These are phyloP conservation scores for Curvularia spicifera DNA, from an alignment of 2,329 filamentous ascomycete species.

Conservation along the genomic window DNA sequence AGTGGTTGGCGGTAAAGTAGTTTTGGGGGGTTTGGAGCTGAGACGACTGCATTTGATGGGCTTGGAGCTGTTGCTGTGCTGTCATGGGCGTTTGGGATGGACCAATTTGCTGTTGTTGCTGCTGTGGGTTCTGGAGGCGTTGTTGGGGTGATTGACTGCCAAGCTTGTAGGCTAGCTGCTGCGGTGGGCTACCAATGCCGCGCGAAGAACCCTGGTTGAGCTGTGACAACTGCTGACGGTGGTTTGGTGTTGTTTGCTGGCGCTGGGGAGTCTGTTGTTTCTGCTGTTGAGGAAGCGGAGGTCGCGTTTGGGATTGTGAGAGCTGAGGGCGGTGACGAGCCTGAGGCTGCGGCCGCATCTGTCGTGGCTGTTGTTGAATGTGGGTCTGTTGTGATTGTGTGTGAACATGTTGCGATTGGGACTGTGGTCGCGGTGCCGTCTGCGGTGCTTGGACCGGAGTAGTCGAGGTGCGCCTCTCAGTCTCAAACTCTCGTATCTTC, in stretches of 20 bases:
- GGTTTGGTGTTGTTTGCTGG: conserved; percentile 20
- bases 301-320: conserved; percentile 19
- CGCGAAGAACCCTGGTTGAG: conserved; percentile 26
- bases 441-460: conserved; percentile 38
- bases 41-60: conserved; percentile 28
- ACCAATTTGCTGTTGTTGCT: conserved; percentile 26
- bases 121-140: conserved; percentile 17
- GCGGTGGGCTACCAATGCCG: conserved; percentile 26
- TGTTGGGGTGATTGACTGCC: conserved; percentile 31
- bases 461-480: conserved; percentile 38
- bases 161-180: conserved; percentile 28
- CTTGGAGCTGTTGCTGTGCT: conserved; percentile 15
- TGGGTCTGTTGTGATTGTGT: conserved; percentile 23
- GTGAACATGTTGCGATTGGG: conserved; percentile 14
- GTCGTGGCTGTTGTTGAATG: conserved; percentile 23
- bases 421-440: conserved; percentile 21
- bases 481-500: conserved; percentile 43
- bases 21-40: conserved; percentile 31
- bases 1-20: conserved; percentile 30
- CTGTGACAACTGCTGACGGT: conserved; percentile 34
- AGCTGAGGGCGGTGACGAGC: conserved; percentile 19
- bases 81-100: conserved; percentile 23
- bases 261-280: conserved; percentile 20
- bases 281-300: conserved; percentile 20
- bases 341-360: conserved; percentile 11